phyloP scores from a whole-genome alignment of 2,329 filamentous ascomycete species.

The Chaetomiaceae sp. region DNA sequence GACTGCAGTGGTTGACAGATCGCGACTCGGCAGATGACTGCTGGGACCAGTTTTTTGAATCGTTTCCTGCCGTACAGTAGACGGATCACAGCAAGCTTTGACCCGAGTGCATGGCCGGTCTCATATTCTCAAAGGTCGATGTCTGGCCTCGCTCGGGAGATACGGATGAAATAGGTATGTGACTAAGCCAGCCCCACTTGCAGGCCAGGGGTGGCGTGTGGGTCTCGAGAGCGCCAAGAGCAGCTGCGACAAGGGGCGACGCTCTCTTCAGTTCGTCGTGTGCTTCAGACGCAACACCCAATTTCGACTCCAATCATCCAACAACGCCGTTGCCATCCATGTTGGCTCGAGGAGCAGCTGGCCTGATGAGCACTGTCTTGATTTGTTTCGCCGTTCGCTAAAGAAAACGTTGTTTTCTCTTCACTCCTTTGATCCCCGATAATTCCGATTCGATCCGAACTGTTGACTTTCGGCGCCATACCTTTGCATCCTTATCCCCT shows the following conservation, averaged over 20 bases:
- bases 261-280: background rate
- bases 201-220: too few relatives aligned
- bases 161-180: too few relatives aligned
- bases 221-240: slow-evolving; percentile 16
- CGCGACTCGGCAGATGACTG: too few relatives aligned
- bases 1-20: too few relatives aligned
- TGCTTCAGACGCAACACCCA: slow-evolving; percentile 1
- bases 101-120: too few relatives aligned
- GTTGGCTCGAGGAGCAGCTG: slow-evolving; percentile 4
- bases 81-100: too few relatives aligned
- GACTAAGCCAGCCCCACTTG: too few relatives aligned
- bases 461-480: background rate
- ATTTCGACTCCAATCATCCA: slow-evolving; percentile 10
- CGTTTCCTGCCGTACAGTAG: too few relatives aligned
- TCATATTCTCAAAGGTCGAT: too few relatives aligned
- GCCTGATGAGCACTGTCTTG: slow-evolving; percentile 8
- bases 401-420: background rate
- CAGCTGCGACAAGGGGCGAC: slow-evolving; percentile 8
- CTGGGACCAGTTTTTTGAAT: too few relatives aligned
- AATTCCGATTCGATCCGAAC: background rate
- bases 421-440: background rate
- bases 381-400: slow-evolving; percentile 11
- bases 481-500: background rate
- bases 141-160: too few relatives aligned
- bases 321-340: slow-evolving; percentile 4